Evolutionary conservation across 768 basidiomycete genomes (phyloP).

Genomic region (Neoboletus brunneissimus): DNA sequence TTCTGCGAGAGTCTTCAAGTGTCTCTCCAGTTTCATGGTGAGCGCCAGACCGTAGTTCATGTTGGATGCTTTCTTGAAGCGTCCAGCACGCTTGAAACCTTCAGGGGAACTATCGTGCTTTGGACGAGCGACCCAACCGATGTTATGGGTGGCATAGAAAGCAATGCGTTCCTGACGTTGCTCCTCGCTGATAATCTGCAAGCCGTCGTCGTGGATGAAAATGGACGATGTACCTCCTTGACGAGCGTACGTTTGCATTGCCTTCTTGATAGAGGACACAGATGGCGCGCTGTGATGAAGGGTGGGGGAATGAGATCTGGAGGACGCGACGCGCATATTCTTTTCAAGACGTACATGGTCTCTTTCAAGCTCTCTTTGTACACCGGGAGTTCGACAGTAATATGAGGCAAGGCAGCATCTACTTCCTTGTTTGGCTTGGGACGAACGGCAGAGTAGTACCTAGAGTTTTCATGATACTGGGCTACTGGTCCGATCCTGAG

Average conservation of each 20-base stretch:
- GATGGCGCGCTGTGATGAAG: constrained; percentile 56
- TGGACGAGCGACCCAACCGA: constrained; percentile 61
- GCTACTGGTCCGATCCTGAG: constrained; percentile 75
- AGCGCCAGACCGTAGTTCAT: constrained; percentile 74
- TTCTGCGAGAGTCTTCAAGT: constrained; percentile 46
- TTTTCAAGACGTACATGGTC: constrained; percentile 58
- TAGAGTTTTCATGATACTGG: constrained; percentile 81
- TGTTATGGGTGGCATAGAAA: constrained; percentile 55
- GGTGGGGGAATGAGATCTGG: background rate
- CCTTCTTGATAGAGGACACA: constrained; percentile 64
- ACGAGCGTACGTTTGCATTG: constrained; percentile 64
- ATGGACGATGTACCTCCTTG: constrained; percentile 60
- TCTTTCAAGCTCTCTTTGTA: constrained; percentile 82
- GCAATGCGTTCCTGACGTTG: constrained; percentile 47
- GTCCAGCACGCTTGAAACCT: constrained; percentile 49
- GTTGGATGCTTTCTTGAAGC: constrained; percentile 94
- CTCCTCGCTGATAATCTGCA: constrained; percentile 47
- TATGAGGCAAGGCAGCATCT: constrained; percentile 64
- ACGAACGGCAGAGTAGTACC: constrained; percentile 71
- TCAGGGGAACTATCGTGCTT: constrained; percentile 35
- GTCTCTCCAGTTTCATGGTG: constrained; percentile 35
- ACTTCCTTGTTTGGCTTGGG: constrained; percentile 60
- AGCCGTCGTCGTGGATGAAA: constrained; percentile 60
- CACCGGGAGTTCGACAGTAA: constrained; percentile 81
- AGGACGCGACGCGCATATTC: background rate